A percentile compares a stretch with the other conserved stretches of the same genome.
These are phyloP conservation scores for Middelhovenomyces tepae DNA, from an alignment of 805 yeast species.

Conservation along the genomic window DNA sequence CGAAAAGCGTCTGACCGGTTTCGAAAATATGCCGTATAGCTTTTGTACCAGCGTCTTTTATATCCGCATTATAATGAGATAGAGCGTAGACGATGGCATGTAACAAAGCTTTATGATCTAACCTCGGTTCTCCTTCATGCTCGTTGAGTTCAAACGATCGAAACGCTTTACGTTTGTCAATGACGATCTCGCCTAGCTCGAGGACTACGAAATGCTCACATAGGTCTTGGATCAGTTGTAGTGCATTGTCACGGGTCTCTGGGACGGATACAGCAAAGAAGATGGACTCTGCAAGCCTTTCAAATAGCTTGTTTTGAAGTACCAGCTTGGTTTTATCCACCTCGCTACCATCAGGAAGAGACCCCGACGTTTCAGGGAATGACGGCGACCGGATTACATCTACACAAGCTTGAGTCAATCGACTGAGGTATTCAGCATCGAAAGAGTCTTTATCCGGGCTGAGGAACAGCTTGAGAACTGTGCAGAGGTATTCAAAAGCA, in stretches of 20 bases:
- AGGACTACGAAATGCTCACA: conserved; percentile 73
- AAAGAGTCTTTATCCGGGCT: conserved; percentile 38
- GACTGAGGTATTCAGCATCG: conserved; percentile 10
- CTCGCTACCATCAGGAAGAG: conserved; percentile 17
- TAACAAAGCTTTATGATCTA: conserved; percentile 62
- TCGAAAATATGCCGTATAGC: conserved; percentile 55
- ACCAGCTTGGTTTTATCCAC: conserved; percentile 19
- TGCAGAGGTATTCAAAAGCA: conserved; percentile 65
- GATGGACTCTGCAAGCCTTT: conserved; percentile 56
- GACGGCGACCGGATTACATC: conserved; percentile 28
- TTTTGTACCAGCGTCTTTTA: conserved; percentile 60
- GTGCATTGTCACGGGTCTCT: conserved; percentile 63
- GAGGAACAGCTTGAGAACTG: conserved; percentile 60
- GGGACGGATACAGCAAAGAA: conserved; percentile 71
- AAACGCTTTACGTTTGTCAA: conserved; percentile 54
- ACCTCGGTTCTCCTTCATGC: conserved; percentile 63
- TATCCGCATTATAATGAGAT: conserved; percentile 63
- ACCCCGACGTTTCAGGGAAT: conserved; percentile 32
- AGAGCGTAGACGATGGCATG: conserved; percentile 73
- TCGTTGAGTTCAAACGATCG: conserved; percentile 68
- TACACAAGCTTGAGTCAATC: conserved; percentile 14
- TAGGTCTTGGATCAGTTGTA: conserved; percentile 48
- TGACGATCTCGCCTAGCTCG: conserved; percentile 64
- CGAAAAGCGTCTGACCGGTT: conserved; percentile 59
- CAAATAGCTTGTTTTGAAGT: conserved; percentile 50